phyloP scores from a whole-genome alignment of 169 alveolate species.

The Cryptosporidium xiaoi region DNA sequence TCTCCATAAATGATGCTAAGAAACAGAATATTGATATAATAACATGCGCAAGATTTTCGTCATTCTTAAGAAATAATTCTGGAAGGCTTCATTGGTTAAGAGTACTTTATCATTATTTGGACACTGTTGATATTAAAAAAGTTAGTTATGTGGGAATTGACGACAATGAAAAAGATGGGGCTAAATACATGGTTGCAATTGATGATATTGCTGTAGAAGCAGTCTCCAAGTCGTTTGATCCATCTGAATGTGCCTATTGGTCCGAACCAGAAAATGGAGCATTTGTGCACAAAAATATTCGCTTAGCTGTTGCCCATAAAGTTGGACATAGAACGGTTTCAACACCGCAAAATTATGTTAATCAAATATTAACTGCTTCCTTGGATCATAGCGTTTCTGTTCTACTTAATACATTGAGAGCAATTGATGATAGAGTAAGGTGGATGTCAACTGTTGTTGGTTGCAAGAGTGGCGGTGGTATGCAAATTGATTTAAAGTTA shows the following conservation, averaged over 20 bases:
- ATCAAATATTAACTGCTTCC: slow-evolving; percentile 65
- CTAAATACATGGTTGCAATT: slow-evolving; percentile 55
- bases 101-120: slow-evolving; percentile 62
- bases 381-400: slow-evolving; percentile 61
- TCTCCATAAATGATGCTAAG: background rate
- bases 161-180: background rate
- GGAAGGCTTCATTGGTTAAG: slow-evolving; percentile 72
- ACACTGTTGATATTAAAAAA: slow-evolving; percentile 48
- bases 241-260: slow-evolving; percentile 75
- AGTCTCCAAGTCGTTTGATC: slow-evolving; percentile 61
- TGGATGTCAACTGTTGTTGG: slow-evolving; percentile 67
- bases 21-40: slow-evolving; percentile 13
- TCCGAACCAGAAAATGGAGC: slow-evolving; percentile 75
- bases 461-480: slow-evolving; percentile 23
- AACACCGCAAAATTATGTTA: slow-evolving; percentile 59
- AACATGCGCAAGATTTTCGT: slow-evolving; percentile 69
- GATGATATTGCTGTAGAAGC: slow-evolving; percentile 73
- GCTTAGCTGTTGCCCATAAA: slow-evolving; percentile 69
- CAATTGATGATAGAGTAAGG: slow-evolving; percentile 70
- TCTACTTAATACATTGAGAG: slow-evolving; percentile 58
- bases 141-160: slow-evolving; percentile 4
- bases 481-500: slow-evolving; percentile 24
- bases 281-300: slow-evolving; percentile 57
- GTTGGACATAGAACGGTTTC: slow-evolving; percentile 69
- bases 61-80: slow-evolving; percentile 66